Evolutionary conservation across 2,329 filamentous ascomycete species (phyloP).

Genomic region (Lasiodiplodia sp.): DNA sequence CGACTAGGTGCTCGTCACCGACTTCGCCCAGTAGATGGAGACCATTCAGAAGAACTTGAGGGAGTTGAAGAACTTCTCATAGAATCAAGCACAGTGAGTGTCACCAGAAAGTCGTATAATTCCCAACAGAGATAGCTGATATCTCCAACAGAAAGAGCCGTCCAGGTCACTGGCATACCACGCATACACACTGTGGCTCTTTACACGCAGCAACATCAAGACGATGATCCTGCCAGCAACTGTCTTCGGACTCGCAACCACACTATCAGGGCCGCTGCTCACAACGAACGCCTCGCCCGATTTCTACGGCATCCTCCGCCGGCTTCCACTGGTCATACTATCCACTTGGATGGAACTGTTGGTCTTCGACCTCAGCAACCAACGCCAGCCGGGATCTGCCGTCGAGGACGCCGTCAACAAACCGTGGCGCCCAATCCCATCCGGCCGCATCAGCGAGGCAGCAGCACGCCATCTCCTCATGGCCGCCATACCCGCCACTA

Average conservation of each 20-base stretch:
- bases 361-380: constrained; percentile 51
- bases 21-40: too few relatives aligned
- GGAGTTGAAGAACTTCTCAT: too few relatives aligned
- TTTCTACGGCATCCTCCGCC: constrained; percentile 13
- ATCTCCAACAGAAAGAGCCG: not conserved
- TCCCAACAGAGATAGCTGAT: not conserved
- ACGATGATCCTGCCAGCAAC: constrained; percentile 32
- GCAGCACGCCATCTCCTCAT: constrained; percentile 35
- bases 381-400: constrained; percentile 43
- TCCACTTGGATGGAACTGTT: constrained; percentile 50
- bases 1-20: too few relatives aligned
- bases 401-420: constrained; percentile 53
- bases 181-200: constrained; percentile 32
- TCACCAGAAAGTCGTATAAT: not conserved
- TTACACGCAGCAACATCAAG: constrained; percentile 34
- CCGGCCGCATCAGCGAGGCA: constrained; percentile 35
- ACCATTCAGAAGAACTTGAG: too few relatives aligned
- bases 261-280: not conserved
- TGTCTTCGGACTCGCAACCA: not conserved
- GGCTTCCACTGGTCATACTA: constrained; percentile 29
- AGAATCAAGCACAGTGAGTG: too few relatives aligned
- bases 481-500: constrained; percentile 31
- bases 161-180: constrained; percentile 3
- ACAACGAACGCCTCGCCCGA: constrained; percentile 23
- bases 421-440: constrained; percentile 45